Conservation (phyloP, 2,329 filamentous ascomycete species). For the Tolypocladium album region DNA sequence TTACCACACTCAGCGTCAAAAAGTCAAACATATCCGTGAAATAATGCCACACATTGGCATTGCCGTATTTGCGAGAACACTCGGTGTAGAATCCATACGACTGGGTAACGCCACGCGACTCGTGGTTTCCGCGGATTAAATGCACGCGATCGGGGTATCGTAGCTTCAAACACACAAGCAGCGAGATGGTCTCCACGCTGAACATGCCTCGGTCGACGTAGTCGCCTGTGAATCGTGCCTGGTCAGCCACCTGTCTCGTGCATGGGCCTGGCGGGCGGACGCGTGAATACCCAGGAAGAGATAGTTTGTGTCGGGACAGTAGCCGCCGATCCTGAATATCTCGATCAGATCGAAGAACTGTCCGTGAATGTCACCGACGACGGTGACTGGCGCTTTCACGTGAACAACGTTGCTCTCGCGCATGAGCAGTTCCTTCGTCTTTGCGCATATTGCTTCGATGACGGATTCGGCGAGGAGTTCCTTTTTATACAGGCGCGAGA, state of each 20-base stretch:
- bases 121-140: conserved; percentile 94
- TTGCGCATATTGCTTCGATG: conserved; percentile 97
- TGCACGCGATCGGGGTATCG: conserved; percentile 94
- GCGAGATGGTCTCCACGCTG: conserved; percentile 95
- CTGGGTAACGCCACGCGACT: conserved; percentile 93
- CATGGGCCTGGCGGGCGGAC: neutral
- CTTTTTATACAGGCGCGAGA: conserved; percentile 91
- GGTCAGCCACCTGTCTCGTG: neutral
- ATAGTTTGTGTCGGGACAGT: conserved; percentile 96
- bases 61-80: conserved; percentile 95
- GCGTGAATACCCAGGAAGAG: conserved; percentile 69
- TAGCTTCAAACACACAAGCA: conserved; percentile 93
- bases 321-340: conserved; percentile 97
- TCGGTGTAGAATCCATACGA: conserved; percentile 99
- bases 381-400: conserved; percentile 87
- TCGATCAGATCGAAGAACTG: conserved; percentile 99
- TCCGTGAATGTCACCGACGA: conserved; percentile 96
- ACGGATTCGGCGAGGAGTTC: conserved; percentile 95
- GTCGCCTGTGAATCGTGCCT: conserved; percentile 51
- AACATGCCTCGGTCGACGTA: conserved; percentile 98
- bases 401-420: conserved; percentile 99
- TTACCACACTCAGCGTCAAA: conserved; percentile 89
- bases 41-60: conserved; percentile 98
- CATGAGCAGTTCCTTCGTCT: conserved; percentile 98
- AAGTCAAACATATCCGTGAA: conserved; percentile 99